A percentile compares a stretch with the other conserved stretches of the same genome.
Conservation (phyloP, 345 rosid genomes). For the Melaleuca quinquenervia region DNA sequence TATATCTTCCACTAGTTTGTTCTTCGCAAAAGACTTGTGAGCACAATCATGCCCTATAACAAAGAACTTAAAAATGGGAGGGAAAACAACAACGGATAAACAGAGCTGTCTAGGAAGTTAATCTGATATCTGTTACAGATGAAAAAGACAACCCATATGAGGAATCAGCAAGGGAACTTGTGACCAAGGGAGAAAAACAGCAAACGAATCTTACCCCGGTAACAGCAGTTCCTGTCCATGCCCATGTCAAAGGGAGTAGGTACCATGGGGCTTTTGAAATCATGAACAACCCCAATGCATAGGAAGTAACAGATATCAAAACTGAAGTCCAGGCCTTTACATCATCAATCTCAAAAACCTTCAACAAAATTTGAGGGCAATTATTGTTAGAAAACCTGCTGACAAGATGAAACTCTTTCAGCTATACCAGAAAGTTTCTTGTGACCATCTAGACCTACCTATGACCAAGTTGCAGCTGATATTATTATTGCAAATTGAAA, state of each 20-base stretch:
- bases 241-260: conserved; percentile 94
- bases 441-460: not conserved
- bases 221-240: conserved; percentile 91
- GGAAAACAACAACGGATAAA: conserved; percentile 1
- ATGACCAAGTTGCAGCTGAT: not conserved
- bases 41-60: conserved; percentile 99
- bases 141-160: not conserved
- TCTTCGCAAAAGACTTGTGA: conserved; percentile 86
- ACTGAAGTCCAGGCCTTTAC: conserved; percentile 83
- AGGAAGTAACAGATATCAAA: conserved; percentile 67
- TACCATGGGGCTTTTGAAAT: conserved; percentile 89
- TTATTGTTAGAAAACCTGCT: not conserved
- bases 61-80: conserved; percentile 51
- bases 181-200: not conserved
- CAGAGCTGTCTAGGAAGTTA: not conserved
- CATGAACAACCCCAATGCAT: conserved; percentile 71
- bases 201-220: conserved; percentile 52
- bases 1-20: conserved; percentile 82
- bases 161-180: not conserved
- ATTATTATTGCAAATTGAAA: not conserved
- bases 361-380: not conserved
- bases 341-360: conserved; percentile 89
- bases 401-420: not conserved
- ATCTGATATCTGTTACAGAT: not conserved
- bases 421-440: not conserved